A percentile compares a stretch with the other conserved stretches of the same genome.
These are phyloP conservation scores for Annulohypoxylon bovei DNA, from an alignment of 495 filamentous ascomycete species.

Conservation along the genomic window DNA sequence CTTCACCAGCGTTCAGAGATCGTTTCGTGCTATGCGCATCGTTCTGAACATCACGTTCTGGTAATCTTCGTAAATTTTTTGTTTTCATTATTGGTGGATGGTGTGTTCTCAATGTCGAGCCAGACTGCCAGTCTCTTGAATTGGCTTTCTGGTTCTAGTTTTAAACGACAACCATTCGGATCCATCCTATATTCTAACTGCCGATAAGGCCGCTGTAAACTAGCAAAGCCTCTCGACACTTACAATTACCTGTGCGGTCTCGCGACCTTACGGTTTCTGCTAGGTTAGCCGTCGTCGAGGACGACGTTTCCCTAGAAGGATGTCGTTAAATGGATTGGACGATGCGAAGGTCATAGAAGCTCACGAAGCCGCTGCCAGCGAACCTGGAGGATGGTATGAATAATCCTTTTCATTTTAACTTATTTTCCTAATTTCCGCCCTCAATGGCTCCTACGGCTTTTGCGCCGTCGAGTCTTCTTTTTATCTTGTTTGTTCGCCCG, in stretches of 20 bases:
- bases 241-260: conserved; percentile 3
- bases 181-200: conserved; percentile 24
- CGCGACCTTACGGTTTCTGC: conserved; percentile 9
- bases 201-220: conserved; percentile 23
- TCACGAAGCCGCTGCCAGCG: conserved; percentile 78
- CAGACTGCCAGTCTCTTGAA: conserved; percentile 41
- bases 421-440: background rate
- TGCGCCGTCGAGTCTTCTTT: background rate
- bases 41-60: conserved; percentile 5
- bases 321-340: conserved; percentile 99
- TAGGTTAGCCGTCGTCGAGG: conserved; percentile 20
- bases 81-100: conserved; percentile 20
- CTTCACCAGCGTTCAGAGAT: conserved; percentile 22
- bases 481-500: background rate
- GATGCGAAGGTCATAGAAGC: conserved; percentile 81
- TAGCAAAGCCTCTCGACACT: conserved; percentile 1
- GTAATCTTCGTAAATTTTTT: conserved; percentile 8
- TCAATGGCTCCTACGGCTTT: background rate
- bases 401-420: background rate
- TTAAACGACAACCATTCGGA: conserved; percentile 26
- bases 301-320: conserved; percentile 53
- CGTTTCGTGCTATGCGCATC: conserved; percentile 19
- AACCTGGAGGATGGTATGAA: conserved; percentile 94
- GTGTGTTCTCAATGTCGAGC: conserved; percentile 46
- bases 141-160: conserved; percentile 45